phyloP scores from a whole-genome alignment of 306 rosid genomes.

The Erythrophleum fordii region DNA sequence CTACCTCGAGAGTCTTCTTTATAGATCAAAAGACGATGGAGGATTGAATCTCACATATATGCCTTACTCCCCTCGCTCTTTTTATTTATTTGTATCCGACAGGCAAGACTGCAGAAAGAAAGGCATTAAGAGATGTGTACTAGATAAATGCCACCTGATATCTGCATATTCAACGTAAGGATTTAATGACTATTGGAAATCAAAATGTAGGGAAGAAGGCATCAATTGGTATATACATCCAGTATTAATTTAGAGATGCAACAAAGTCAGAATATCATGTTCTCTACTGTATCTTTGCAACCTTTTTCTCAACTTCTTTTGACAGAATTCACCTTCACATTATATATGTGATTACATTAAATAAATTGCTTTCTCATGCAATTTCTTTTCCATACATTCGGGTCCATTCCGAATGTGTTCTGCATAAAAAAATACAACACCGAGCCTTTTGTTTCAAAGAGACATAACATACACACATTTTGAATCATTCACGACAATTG shows the following conservation, averaged over 20 bases:
- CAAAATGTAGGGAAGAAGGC: background rate
- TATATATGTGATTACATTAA: background rate
- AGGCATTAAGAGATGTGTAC: conserved; percentile 24
- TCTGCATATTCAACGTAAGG: conserved; percentile 26
- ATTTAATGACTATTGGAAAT: conserved; percentile 4
- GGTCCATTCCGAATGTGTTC: background rate
- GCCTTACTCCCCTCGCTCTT: conserved; percentile 30
- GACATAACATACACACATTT: background rate
- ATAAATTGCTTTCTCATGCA: background rate
- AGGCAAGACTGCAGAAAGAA: conserved; percentile 49
- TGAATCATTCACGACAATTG: conserved; percentile 18
- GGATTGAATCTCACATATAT: conserved; percentile 42
- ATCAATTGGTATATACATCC: background rate
- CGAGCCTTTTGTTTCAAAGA: background rate
- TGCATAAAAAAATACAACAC: background rate
- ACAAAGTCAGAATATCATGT: background rate
- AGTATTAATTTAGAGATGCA: background rate
- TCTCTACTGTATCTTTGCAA: conserved; percentile 9
- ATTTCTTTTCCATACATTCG: background rate
- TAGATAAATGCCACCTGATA: background rate
- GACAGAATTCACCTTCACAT: background rate
- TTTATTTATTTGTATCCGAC: conserved; percentile 41
- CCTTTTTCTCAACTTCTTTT: background rate
- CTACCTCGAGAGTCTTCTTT: conserved; percentile 40
- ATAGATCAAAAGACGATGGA: conserved; percentile 41